A percentile compares a stretch with the other conserved stretches of the same genome.
Evolutionary conservation across 2,329 filamentous ascomycete genomes (phyloP).

Genomic region (Gnomoniopsis smithogilvyi): DNA sequence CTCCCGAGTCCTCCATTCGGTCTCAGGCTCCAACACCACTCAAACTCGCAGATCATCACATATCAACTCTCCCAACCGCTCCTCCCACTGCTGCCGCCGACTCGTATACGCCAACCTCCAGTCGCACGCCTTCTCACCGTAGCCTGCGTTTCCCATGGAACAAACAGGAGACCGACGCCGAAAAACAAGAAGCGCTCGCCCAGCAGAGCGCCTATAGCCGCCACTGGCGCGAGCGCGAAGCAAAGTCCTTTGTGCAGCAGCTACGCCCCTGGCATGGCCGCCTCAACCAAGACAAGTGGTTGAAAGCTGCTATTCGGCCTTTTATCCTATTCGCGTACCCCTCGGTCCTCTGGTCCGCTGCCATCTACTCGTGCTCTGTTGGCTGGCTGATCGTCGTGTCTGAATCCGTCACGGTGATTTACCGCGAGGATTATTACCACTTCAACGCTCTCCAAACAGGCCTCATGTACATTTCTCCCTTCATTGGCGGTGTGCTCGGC

Average conservation of each 20-base stretch:
- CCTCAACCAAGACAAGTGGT: constrained; percentile 74
- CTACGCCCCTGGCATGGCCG: constrained; percentile 77
- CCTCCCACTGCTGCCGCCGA: not conserved
- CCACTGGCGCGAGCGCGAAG: constrained; percentile 62
- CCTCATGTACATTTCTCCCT: constrained; percentile 85
- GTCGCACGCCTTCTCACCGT: constrained; percentile 11
- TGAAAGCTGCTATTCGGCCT: constrained; percentile 72
- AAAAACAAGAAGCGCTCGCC: constrained; percentile 37
- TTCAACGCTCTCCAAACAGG: constrained; percentile 80
- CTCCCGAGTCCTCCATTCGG: not conserved
- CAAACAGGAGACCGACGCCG: constrained; percentile 34
- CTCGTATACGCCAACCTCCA: constrained; percentile 3
- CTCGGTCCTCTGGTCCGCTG: constrained; percentile 80
- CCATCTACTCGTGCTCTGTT: constrained; percentile 82
- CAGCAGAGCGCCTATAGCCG: constrained; percentile 61
- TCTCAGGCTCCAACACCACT: not conserved
- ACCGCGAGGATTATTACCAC: constrained; percentile 69
- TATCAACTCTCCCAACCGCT: not conserved
- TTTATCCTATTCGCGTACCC: constrained; percentile 88
- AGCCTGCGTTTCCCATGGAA: constrained; percentile 12
- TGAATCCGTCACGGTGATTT: constrained; percentile 80
- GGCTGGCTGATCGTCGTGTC: constrained; percentile 96
- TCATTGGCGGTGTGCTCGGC: constrained; percentile 84
- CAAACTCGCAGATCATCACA: not conserved
- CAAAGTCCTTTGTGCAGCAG: constrained; percentile 69